These are phyloP conservation scores for Annulohypoxylon truncatum DNA, from an alignment of 2,329 filamentous ascomycete genomes.

Conservation along the genomic window DNA sequence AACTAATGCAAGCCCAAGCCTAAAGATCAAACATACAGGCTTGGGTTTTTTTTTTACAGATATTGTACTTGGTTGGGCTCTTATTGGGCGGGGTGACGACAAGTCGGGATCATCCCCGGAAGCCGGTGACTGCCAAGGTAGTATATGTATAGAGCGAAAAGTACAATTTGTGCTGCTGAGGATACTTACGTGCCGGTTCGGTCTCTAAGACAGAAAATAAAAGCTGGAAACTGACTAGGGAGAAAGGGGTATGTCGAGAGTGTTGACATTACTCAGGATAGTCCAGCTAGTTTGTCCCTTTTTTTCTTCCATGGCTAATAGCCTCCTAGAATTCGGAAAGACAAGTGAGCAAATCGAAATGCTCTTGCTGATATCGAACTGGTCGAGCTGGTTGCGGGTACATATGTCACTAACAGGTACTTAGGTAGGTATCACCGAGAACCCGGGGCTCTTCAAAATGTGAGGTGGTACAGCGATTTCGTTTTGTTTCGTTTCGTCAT, in stretches of 20 bases:
- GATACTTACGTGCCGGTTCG: neutral
- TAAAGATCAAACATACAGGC: constrained; percentile 36
- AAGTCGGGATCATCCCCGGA: constrained; percentile 39
- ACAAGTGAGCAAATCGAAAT: constrained; percentile 1
- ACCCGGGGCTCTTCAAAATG: constrained; percentile 32
- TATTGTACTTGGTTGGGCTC: constrained; percentile 30
- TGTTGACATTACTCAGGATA: neutral
- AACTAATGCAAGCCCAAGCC: constrained; percentile 34
- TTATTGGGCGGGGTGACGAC: constrained; percentile 32
- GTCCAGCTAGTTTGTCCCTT: neutral
- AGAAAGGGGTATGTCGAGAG: neutral
- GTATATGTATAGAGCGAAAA: constrained; percentile 23
- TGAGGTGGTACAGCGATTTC: constrained; percentile 42
- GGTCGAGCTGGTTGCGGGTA: constrained; percentile 3
- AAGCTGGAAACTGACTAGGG: neutral
- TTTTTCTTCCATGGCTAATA: neutral
- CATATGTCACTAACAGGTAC: constrained; percentile 21
- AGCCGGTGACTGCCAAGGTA: constrained; percentile 28
- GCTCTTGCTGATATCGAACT: constrained; percentile 19
- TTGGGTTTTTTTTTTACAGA: constrained; percentile 26
- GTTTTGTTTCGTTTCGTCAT: constrained; percentile 43
- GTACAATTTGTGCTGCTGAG: constrained; percentile 14
- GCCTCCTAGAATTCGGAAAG: neutral
- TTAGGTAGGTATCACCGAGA: constrained; percentile 25
- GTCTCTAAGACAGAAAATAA: neutral